These are phyloP conservation scores for Oleoguttula mirabilis DNA, from an alignment of 495 filamentous ascomycete species.

Conservation along the genomic window DNA sequence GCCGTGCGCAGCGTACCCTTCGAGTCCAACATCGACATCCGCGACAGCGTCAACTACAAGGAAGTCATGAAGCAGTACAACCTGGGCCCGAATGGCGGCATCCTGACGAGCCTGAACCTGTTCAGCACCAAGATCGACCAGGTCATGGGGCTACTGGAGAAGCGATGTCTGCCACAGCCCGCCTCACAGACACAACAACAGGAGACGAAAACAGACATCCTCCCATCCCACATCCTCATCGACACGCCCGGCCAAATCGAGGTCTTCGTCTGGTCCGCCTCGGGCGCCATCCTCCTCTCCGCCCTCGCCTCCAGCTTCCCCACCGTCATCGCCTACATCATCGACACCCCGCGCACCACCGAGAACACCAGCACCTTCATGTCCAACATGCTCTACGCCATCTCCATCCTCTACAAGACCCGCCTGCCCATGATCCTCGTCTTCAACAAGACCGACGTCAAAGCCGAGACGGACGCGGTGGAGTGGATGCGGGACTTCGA, in stretches of 20 bases:
- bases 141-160: constrained; percentile 77
- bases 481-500: constrained; percentile 99
- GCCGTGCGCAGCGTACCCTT: constrained; percentile 94
- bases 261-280: constrained; percentile 95
- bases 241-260: constrained; percentile 98
- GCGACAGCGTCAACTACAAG: constrained; percentile 97
- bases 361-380: constrained; percentile 87
- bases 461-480: constrained; percentile 69
- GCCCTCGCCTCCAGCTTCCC: constrained; percentile 86
- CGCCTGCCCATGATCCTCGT: constrained; percentile 96
- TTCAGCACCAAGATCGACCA: constrained; percentile 98
- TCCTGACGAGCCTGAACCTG: constrained; percentile 87
- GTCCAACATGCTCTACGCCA: constrained; percentile 99
- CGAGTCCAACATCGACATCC: constrained; percentile 93
- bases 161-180: constrained; percentile 42
- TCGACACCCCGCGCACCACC: constrained; percentile 86
- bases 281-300: constrained; percentile 83
- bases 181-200: not conserved
- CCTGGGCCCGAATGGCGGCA: constrained; percentile 94
- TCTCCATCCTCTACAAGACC: constrained; percentile 96
- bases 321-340: constrained; percentile 91
- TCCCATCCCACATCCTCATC: constrained; percentile 59
- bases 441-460: constrained; percentile 96
- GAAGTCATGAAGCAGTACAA: constrained; percentile 99
- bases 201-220: constrained; percentile 35